Conservation (phyloP, 1,139 yeast species). For the Pichia sp. region DNA sequence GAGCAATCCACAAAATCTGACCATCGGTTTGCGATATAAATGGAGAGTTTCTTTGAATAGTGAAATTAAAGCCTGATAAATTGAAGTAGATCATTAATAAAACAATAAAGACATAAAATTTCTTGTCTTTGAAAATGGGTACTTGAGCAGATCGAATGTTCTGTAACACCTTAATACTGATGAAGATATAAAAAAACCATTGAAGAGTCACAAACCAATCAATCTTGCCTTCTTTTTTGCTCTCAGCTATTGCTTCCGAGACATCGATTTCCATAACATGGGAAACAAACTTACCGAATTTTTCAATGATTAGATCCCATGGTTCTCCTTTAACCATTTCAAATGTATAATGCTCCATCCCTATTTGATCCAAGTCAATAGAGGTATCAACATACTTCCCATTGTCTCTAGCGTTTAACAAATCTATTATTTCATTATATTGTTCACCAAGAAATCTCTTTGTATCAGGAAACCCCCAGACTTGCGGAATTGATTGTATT, state of each 20-base stretch:
- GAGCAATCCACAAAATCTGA: slow-evolving; percentile 44
- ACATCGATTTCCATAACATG: slow-evolving; percentile 6
- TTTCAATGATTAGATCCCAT: slow-evolving; percentile 8
- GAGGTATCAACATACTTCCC: no score
- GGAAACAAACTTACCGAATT: slow-evolving; percentile 8
- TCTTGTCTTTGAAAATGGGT: slow-evolving; percentile 7
- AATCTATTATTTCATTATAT: slow-evolving; percentile 1
- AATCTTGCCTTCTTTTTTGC: not conserved
- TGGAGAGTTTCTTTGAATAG: slow-evolving; percentile 51
- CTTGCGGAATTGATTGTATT: slow-evolving; percentile 48
- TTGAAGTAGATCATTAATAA: slow-evolving; percentile 36
- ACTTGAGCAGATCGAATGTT: not conserved
- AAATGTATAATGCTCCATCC: slow-evolving; percentile 14
- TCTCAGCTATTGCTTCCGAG: slow-evolving; percentile 1
- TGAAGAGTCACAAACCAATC: slow-evolving; percentile 7
- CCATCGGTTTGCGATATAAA: slow-evolving; percentile 41
- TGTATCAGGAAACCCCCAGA: slow-evolving; percentile 49
- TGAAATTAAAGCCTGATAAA: slow-evolving; percentile 57
- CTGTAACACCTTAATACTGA: slow-evolving; percentile 7
- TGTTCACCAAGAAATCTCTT: slow-evolving; percentile 18
- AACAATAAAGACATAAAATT: slow-evolving; percentile 29
- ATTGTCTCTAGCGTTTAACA: no score
- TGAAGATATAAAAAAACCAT: slow-evolving; percentile 5
- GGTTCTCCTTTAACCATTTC: slow-evolving; percentile 10
- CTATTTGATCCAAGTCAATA: slow-evolving; percentile 8